Percentiles rank a stretch among this genome's conserved stretches.
Evolutionary conservation across 768 basidiomycete genomes (phyloP).

Genomic region (Leccinellum albellum): DNA sequence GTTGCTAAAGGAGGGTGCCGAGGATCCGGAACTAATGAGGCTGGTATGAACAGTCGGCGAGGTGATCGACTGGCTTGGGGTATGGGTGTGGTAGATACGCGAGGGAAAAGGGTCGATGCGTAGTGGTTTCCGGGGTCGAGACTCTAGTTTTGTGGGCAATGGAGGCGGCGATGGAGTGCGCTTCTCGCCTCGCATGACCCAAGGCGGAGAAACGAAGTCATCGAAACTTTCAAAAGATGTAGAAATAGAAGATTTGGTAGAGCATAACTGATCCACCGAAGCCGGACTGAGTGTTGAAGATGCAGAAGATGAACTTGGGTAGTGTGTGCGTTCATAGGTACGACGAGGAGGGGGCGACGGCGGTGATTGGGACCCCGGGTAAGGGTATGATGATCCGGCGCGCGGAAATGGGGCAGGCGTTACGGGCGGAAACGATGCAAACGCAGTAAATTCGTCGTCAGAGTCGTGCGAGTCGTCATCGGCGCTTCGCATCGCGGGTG

Average conservation of each 20-base stretch:
- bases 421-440: conserved; percentile 31
- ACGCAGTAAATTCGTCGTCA: conserved; percentile 52
- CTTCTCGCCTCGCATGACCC: conserved; percentile 14
- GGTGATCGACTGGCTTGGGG: conserved; percentile 12
- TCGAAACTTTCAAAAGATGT: conserved; percentile 44
- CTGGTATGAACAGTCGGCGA: conserved; percentile 12
- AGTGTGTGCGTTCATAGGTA: conserved; percentile 21
- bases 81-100: conserved; percentile 19
- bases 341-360: conserved; percentile 30
- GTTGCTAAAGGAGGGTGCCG: conserved; percentile 27
- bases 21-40: conserved; percentile 8
- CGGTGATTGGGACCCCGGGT: conserved; percentile 20
- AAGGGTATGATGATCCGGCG: conserved; percentile 5
- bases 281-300: conserved; percentile 25
- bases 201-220: conserved; percentile 40
- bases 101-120: conserved; percentile 13
- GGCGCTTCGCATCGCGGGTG: conserved; percentile 5
- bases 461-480: conserved; percentile 28
- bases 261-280: conserved; percentile 17
- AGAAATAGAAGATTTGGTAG: conserved; percentile 21
- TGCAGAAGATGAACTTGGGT: conserved; percentile 22
- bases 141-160: conserved; percentile 33
- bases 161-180: conserved; percentile 47
- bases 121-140: background rate
- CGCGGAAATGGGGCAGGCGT: conserved; percentile 4